phyloP scores from a whole-genome alignment of 495 filamentous ascomycete species.

The Penicillium chermesinum region DNA sequence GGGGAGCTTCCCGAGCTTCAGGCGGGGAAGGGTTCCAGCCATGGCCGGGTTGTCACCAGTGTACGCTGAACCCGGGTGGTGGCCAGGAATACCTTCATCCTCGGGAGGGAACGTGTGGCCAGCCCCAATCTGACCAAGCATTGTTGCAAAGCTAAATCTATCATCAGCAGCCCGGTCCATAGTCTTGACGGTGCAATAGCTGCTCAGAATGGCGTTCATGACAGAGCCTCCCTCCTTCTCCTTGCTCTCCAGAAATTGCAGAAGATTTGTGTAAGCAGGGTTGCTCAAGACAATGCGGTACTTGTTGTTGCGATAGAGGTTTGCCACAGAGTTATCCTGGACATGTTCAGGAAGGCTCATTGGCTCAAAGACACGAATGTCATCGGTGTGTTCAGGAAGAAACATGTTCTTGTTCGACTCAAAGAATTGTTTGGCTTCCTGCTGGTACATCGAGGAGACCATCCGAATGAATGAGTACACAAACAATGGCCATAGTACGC shows the following conservation, averaged over 20 bases:
- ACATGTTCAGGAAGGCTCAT: slow-evolving; percentile 75
- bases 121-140: slow-evolving; percentile 58
- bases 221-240: slow-evolving; percentile 70
- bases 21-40: slow-evolving; percentile 47
- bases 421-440: slow-evolving; percentile 69
- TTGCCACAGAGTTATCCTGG: slow-evolving; percentile 61
- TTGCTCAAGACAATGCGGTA: slow-evolving; percentile 84
- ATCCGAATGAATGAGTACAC: slow-evolving; percentile 87
- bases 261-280: slow-evolving; percentile 68
- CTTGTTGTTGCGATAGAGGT: slow-evolving; percentile 74
- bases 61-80: slow-evolving; percentile 79
- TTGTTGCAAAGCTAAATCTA: slow-evolving; percentile 73
- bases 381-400: slow-evolving; percentile 67
- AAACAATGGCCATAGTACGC: slow-evolving; percentile 87
- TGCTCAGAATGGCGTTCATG: slow-evolving; percentile 69
- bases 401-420: slow-evolving; percentile 62
- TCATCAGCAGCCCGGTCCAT: slow-evolving; percentile 70
- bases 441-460: slow-evolving; percentile 62
- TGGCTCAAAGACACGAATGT: slow-evolving; percentile 61
- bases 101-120: slow-evolving; percentile 69
- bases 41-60: slow-evolving; percentile 57
- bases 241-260: slow-evolving; percentile 83
- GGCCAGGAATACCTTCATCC: slow-evolving; percentile 90
- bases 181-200: slow-evolving; percentile 64
- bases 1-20: slow-evolving; percentile 73